Evolutionary conservation across 176 grass and related monocot species (phyloP).

Genomic region (Panicum miliaceum): DNA sequence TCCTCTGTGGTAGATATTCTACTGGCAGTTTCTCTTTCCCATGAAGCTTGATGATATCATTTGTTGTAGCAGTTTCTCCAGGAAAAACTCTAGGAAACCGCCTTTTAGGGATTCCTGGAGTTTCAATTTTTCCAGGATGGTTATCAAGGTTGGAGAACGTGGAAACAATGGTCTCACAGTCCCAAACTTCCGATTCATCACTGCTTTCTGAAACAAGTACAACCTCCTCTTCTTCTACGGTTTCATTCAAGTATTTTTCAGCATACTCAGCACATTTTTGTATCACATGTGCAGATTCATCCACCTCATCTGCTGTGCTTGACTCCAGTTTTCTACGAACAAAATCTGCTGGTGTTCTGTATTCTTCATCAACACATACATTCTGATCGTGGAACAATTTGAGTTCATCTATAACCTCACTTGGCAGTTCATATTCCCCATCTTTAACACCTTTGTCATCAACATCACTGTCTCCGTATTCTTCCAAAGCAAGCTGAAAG

Average conservation of each 20-base stretch:
- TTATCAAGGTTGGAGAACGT: slow-evolving; percentile 93
- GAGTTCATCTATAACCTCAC: slow-evolving; percentile 57
- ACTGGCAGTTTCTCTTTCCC: slow-evolving; percentile 94
- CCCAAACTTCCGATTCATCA: slow-evolving; percentile 88
- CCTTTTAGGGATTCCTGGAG: slow-evolving; percentile 61
- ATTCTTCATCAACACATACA: slow-evolving; percentile 52
- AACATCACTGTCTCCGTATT: slow-evolving; percentile 70
- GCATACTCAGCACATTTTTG: slow-evolving; percentile 79
- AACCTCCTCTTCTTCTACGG: slow-evolving; percentile 52
- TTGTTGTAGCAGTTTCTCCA: slow-evolving; percentile 59
- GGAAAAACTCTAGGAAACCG: slow-evolving; percentile 68
- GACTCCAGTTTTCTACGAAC: slow-evolving; percentile 55
- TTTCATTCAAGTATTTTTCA: slow-evolving; percentile 71
- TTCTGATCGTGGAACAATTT: slow-evolving; percentile 67
- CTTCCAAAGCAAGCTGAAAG: slow-evolving; percentile 69
- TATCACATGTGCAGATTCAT: slow-evolving; percentile 76
- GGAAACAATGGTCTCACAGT: slow-evolving; percentile 92
- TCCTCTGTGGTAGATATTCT: slow-evolving; percentile 84
- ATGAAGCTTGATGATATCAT: slow-evolving; percentile 83
- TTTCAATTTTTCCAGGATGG: slow-evolving; percentile 85
- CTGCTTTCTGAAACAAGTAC: slow-evolving; percentile 81
- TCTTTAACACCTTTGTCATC: slow-evolving; percentile 42
- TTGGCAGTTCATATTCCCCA: slow-evolving; percentile 51
- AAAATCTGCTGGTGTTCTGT: slow-evolving; percentile 59
- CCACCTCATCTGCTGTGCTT: slow-evolving; percentile 45